These are phyloP conservation scores for Pichia sp. DNA, from an alignment of 1,139 yeast genomes.

Conservation along the genomic window DNA sequence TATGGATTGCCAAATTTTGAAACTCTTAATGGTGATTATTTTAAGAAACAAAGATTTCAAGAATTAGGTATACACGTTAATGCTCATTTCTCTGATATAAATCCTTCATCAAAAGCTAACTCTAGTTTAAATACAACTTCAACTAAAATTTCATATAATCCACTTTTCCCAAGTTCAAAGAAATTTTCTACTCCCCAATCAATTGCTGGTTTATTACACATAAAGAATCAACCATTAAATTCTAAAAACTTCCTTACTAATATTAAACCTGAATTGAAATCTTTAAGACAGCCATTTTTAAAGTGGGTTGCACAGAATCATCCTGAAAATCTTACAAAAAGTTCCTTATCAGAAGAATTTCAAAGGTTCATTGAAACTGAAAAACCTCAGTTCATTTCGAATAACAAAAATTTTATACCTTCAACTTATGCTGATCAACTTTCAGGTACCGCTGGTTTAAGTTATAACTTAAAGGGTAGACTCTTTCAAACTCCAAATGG, in stretches of 20 bases:
- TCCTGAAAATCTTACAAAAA: constrained; percentile 31
- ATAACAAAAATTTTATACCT: constrained; percentile 15
- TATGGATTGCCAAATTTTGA: constrained; percentile 50
- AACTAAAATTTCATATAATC: constrained; percentile 12
- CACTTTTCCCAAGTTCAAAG: constrained; percentile 21
- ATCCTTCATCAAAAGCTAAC: neutral
- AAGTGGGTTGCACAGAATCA: constrained; percentile 34
- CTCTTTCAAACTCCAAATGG: constrained; percentile 74
- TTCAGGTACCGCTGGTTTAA: constrained; percentile 67
- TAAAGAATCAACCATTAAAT: constrained; percentile 20
- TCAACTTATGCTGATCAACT: constrained; percentile 19
- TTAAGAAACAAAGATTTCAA: constrained; percentile 45
- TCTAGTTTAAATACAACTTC: neutral
- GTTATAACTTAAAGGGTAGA: constrained; percentile 68
- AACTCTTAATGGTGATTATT: constrained; percentile 39
- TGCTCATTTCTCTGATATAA: constrained; percentile 3
- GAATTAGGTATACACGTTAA: constrained; percentile 42
- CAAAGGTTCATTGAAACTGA: constrained; percentile 31
- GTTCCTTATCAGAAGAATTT: constrained; percentile 31
- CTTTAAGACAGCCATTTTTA: constrained; percentile 35
- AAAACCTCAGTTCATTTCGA: constrained; percentile 11
- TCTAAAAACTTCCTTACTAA: constrained; percentile 18
- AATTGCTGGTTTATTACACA: constrained; percentile 23
- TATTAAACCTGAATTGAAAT: constrained; percentile 22
- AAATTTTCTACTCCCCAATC: constrained; percentile 12